These are phyloP conservation scores for Saitozyma podzolica DNA, from an alignment of 768 basidiomycete species.

Conservation along the genomic window DNA sequence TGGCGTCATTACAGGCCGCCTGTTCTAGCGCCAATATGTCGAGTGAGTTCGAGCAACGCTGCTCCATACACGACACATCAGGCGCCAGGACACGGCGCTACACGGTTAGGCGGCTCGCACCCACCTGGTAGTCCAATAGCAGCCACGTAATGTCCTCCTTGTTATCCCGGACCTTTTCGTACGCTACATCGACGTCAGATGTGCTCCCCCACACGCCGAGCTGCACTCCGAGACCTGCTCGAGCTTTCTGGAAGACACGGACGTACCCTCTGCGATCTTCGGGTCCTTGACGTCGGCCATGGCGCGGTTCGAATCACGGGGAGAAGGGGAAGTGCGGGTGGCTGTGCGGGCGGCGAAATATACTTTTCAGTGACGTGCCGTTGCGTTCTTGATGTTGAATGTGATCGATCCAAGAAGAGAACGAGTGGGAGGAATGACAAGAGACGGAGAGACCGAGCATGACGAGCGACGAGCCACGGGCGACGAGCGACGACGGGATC, in stretches of 20 bases:
- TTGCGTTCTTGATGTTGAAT: no score
- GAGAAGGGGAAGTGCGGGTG: not conserved
- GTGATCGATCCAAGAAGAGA: no score
- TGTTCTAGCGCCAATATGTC: not conserved
- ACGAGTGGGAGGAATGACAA: no score
- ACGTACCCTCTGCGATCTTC: conserved; percentile 68
- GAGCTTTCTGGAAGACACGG: no score
- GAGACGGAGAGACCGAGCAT: no score
- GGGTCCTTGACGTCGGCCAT: conserved; percentile 76
- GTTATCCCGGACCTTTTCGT: conserved; percentile 80
- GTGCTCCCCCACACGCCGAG: not conserved
- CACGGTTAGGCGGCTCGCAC: conserved; percentile 13
- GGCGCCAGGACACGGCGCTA: no score
- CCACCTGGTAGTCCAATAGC: conserved; percentile 81
- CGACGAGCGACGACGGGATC: no score
- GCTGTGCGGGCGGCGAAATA: no score
- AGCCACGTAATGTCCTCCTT: conserved; percentile 88
- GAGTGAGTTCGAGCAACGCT: not conserved
- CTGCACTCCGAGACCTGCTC: not conserved
- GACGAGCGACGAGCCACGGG: no score
- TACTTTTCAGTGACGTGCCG: no score
- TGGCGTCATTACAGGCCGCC: no score
- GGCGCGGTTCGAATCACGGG: not conserved
- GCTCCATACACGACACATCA: not conserved
- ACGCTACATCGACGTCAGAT: conserved; percentile 59